Base-by-base conservation (phyloP, 768 basidiomycete species). In the Lactarius quietus region DNA sequence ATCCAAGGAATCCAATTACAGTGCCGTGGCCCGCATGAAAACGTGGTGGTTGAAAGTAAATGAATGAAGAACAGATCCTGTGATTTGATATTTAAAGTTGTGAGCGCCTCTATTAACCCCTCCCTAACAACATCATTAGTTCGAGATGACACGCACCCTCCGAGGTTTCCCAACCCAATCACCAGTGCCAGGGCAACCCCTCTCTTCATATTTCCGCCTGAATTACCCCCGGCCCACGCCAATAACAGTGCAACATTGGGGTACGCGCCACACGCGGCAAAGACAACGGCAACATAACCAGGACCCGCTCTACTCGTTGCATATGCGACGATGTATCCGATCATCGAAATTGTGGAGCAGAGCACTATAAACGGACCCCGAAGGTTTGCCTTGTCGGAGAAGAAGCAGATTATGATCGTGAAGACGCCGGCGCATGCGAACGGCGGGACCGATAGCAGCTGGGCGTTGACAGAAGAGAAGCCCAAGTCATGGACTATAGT, bases 141-240 rank as follows among this genome's bases (percentile, higher is more conserved):
- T 75, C 6, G 76, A 77, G 38, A 76, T 23, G 74, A 28, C 2
- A 56, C 74, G 63, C 59, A 80, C 70, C 84, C 84, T 64, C 84
- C 84, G 12, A 86, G 74, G 63, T 86, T 87, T 23, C 83, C 84
- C 12, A 82, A 45, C 33, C 83, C 83, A 59, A 83, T 80, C 18
- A 86, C 79, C 76, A 84, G 79, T 8, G 82, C 86, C 39, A 86
- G 66, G 15, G 78, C 77, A 14, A 86, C 77, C 28, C 78, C 86
- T 61, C 80, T 78, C 69, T 83, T 82, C 57, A 82, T 66, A 68
- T 85, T 84, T 29, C 86, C 84, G 20, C 86, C 85, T 0, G 83
- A 79, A 60, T 84, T 83, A 10, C 82, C 81, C 3, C 80, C 78
- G 2, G 76, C 81, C 86, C 86, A 87, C 38, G 84, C 83, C 1